A percentile compares a stretch with the other conserved stretches of the same genome.
phyloP scores from a whole-genome alignment of 495 filamentous ascomycete genomes.

The Monascus purpureus region DNA sequence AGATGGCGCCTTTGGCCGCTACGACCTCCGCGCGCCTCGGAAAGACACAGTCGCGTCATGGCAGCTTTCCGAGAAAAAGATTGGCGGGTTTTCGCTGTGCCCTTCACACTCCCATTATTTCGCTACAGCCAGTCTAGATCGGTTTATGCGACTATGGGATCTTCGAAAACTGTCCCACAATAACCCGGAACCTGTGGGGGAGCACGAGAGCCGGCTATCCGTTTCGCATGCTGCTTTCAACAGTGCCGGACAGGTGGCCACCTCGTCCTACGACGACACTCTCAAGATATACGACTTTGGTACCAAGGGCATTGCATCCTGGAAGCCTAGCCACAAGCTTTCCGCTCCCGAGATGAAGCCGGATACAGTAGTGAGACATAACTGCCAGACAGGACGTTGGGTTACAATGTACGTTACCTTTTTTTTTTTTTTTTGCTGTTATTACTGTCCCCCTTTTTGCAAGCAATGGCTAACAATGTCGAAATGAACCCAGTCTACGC shows the following conservation, averaged over 20 bases:
- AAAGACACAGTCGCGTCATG: slow-evolving; percentile 40
- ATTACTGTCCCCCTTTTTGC: slow-evolving; percentile 1
- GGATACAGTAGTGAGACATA: slow-evolving; percentile 57
- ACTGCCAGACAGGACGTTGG: slow-evolving; percentile 89
- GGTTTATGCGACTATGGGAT: slow-evolving; percentile 86
- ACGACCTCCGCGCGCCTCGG: slow-evolving; percentile 53
- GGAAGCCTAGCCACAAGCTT: slow-evolving; percentile 48
- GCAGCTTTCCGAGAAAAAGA: slow-evolving; percentile 83
- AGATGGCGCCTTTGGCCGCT: slow-evolving; percentile 60
- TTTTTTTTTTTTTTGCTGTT: not conserved
- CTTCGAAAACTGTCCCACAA: slow-evolving; percentile 58
- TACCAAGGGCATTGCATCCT: slow-evolving; percentile 38
- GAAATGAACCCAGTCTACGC: slow-evolving; percentile 50
- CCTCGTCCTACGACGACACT: slow-evolving; percentile 86
- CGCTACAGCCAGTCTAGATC: slow-evolving; percentile 85
- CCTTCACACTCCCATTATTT: slow-evolving; percentile 65
- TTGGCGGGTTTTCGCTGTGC: slow-evolving; percentile 80
- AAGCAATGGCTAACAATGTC: slow-evolving; percentile 1
- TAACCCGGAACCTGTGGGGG: slow-evolving; percentile 56
- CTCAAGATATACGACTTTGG: slow-evolving; percentile 81
- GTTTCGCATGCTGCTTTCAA: slow-evolving; percentile 89
- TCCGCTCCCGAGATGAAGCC: slow-evolving; percentile 53
- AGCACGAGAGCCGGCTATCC: slow-evolving; percentile 69
- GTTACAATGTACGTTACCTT: slow-evolving; percentile 51
- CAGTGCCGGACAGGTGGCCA: slow-evolving; percentile 67